Evolutionary conservation across 768 basidiomycete genomes (phyloP), one percentile per base, ranked within the genome.

Genomic region (Suillus decipiens): DNA sequence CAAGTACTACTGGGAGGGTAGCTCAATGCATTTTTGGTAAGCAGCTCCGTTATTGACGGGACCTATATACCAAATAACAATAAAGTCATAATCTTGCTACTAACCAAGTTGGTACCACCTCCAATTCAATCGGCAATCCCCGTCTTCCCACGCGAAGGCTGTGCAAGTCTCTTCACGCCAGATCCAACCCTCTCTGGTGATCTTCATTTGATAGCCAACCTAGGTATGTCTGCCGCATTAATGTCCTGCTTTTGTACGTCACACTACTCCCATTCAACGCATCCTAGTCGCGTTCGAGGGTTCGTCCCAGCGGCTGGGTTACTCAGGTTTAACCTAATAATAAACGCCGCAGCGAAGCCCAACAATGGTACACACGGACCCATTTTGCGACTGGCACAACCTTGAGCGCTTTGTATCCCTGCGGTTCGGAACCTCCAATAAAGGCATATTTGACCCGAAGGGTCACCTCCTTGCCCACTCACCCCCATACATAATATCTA

Each of bases 191-290:
- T 36, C 60, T 36, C 48, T 50, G 34, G 39, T 56, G 53, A 61
- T 61, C 54, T 57, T 61, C 60, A 59, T 58, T n/a, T 56, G 31
- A 59, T 66, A 80, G 79, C 56, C 24, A 39, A 42, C 78, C 79
- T 22, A 61, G 82, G 53, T 83, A 81, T 70, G 72, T 81, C 28
- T 78, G 82, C 59, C 75, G 66, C 70, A 51, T 61, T 69, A 14
- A 63, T 56, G 19, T 43, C 55, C 55, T 39, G 22, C 55, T 11
- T 34, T 28, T 33, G 61, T 63, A 63, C 45, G 54, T 59, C 57
- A 54, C 2, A 2, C 22, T 5, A 17, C 45, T 37, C 59, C 24
- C 36, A 17, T 61, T 37, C 47, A 24, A 54, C 60, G 60, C 51
- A 28, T 53, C 51, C 3, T 9, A 39, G 22, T 61, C 60, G 60